Conservation (phyloP, 176 grass and related monocot species). For the Lolium rigidum region DNA sequence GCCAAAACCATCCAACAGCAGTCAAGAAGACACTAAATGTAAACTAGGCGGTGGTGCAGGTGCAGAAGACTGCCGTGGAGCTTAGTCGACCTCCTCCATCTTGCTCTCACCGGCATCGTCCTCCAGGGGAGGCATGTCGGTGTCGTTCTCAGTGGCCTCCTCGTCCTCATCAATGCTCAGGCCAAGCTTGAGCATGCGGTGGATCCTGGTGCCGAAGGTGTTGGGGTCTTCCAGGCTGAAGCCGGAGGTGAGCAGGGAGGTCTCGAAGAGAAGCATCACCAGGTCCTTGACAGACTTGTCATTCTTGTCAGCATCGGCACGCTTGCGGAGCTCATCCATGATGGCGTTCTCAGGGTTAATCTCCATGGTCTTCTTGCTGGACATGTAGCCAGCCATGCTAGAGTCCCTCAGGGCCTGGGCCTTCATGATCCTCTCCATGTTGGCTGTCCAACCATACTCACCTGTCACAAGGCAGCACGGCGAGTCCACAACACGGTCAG, state of each 20-base stretch:
- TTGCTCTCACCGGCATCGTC: slow-evolving; percentile 91
- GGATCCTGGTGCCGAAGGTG: slow-evolving; percentile 83
- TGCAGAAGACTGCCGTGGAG: background rate
- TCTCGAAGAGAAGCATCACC: slow-evolving; percentile 81
- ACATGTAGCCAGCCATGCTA: slow-evolving; percentile 90
- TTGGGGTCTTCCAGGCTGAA: slow-evolving; percentile 93
- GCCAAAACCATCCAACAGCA: slow-evolving; percentile 31
- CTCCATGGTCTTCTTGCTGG: slow-evolving; percentile 89
- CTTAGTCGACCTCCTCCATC: slow-evolving; percentile 98
- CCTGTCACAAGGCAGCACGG: slow-evolving; percentile 92
- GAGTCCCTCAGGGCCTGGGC: slow-evolving; percentile 85
- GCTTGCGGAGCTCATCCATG: slow-evolving; percentile 86
- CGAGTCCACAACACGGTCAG: slow-evolving; percentile 86
- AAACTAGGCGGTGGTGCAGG: slow-evolving; percentile 9
- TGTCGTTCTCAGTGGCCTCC: slow-evolving; percentile 51
- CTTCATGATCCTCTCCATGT: slow-evolving; percentile 99
- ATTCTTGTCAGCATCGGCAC: slow-evolving; percentile 78
- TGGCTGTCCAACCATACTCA: slow-evolving; percentile 85
- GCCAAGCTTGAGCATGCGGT: slow-evolving; percentile 95
- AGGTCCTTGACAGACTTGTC: slow-evolving; percentile 95
- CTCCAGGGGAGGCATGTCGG: slow-evolving; percentile 85
- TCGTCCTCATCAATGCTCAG: slow-evolving; percentile 87
- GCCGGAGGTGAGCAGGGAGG: slow-evolving; percentile 81
- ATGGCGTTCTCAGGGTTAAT: slow-evolving; percentile 94
- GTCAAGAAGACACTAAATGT: background rate